Conservation (phyloP, 345 rosid species). For the Salix brachista region DNA sequence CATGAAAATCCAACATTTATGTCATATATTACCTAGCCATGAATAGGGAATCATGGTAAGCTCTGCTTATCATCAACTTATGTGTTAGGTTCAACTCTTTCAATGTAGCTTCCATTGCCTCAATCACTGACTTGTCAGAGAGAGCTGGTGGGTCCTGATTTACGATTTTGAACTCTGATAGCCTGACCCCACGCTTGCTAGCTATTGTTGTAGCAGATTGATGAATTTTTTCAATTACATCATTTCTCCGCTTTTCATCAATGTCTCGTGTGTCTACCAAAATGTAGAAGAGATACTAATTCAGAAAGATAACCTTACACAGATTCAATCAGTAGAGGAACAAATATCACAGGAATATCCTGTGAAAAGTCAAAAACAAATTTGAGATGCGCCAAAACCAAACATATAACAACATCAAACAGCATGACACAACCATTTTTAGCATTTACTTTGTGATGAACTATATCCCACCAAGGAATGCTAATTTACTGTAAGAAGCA, state of each 20-base stretch:
- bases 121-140: conserved; percentile 57
- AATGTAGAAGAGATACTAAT: not conserved
- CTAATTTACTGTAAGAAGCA: not conserved
- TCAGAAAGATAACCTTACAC: too few relatives aligned
- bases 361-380: not conserved
- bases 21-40: conserved; percentile 70
- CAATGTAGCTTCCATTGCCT: conserved; percentile 65
- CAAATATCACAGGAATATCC: too few relatives aligned
- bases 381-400: not conserved
- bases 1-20: not conserved
- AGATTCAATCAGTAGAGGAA: too few relatives aligned
- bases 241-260: conserved; percentile 74
- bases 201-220: conserved; percentile 69
- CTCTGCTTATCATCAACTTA: conserved; percentile 90
- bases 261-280: conserved; percentile 78
- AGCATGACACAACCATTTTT: not conserved
- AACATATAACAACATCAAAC: not conserved
- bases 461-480: not conserved
- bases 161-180: conserved; percentile 73
- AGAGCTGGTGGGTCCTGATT: conserved; percentile 95
- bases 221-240: conserved; percentile 65
- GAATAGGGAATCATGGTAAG: conserved; percentile 92
- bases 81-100: conserved; percentile 64
- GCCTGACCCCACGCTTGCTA: conserved; percentile 49
- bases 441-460: not conserved